Conservation (phyloP, 2,329 filamentous ascomycete species). For the Akanthomyces muscarius region DNA sequence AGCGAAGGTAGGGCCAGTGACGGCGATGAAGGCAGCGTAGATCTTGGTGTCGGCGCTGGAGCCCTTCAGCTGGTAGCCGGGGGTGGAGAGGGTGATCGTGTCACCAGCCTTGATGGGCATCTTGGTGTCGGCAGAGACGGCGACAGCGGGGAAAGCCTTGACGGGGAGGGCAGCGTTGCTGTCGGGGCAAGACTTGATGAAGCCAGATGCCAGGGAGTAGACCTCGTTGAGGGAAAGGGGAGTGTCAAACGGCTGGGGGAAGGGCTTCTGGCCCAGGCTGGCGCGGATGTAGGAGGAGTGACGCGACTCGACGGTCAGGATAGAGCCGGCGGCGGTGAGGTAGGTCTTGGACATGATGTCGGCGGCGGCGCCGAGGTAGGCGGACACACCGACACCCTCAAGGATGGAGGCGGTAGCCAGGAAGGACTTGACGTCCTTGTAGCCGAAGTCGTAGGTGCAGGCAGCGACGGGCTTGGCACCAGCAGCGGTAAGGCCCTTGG, state of each 20-base stretch:
- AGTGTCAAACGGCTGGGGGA: conserved; percentile 67
- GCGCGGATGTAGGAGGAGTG: conserved; percentile 70
- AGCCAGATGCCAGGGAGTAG: conserved; percentile 69
- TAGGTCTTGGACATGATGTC: conserved; percentile 57
- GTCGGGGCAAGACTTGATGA: conserved; percentile 66
- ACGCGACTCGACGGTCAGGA: conserved; percentile 68
- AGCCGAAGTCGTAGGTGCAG: conserved; percentile 69
- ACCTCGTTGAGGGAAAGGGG: conserved; percentile 64
- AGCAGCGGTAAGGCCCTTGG: conserved; percentile 33
- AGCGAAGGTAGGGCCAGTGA: conserved; percentile 24
- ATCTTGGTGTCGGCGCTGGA: conserved; percentile 23
- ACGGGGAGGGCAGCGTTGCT: conserved; percentile 58
- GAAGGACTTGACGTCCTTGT: conserved; percentile 63
- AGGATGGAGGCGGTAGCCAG: conserved; percentile 65
- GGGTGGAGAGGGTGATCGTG: conserved; percentile 16
- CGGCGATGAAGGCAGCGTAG: conserved; percentile 34
- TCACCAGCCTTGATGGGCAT: conserved; percentile 22
- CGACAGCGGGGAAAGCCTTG: conserved; percentile 56
- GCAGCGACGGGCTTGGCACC: conserved; percentile 63
- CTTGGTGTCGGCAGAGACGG: conserved; percentile 31
- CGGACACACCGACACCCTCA: conserved; percentile 70
- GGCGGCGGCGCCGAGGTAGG: conserved; percentile 67
- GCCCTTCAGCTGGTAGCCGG: conserved; percentile 25
- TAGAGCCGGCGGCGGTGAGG: conserved; percentile 63
- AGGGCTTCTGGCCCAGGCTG: conserved; percentile 52